These are phyloP conservation scores for Scleroderma citrinum DNA, from an alignment of 768 basidiomycete genomes.

Conservation along the genomic window DNA sequence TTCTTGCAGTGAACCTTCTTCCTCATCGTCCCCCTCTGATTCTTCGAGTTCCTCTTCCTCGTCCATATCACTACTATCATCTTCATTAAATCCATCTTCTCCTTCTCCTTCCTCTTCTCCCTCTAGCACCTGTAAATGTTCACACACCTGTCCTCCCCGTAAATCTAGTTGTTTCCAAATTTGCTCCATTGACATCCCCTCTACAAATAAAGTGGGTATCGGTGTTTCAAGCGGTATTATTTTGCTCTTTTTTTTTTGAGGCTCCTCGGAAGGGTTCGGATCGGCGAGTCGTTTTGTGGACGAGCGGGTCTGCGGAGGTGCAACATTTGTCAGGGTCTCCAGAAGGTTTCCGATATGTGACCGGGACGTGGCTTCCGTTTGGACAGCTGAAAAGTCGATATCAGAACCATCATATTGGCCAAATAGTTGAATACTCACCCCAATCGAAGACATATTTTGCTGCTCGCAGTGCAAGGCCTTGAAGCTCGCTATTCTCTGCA, in stretches of 20 bases:
- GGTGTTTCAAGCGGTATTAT: constrained; percentile 56
- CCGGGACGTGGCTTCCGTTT: constrained; percentile 59
- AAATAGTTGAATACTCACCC: no score
- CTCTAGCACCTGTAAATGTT: constrained; percentile 62
- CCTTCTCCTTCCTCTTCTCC: constrained; percentile 35
- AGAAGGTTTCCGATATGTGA: constrained; percentile 63
- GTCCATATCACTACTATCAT: constrained; percentile 7
- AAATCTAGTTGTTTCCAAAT: constrained; percentile 94
- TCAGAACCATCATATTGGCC: no score
- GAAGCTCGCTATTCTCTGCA: constrained; percentile 47
- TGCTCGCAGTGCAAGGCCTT: constrained; percentile 55
- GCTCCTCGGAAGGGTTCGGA: constrained; percentile 31
- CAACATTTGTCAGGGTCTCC: constrained; percentile 56
- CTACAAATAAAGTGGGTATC: constrained; percentile 63
- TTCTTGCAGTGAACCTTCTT: constrained; percentile 19
- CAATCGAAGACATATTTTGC: constrained; percentile 72
- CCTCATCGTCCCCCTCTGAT: constrained; percentile 25
- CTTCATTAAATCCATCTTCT: constrained; percentile 5
- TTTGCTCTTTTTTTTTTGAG: constrained; percentile 23
- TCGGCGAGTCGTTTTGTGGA: constrained; percentile 35
- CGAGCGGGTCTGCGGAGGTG: constrained; percentile 55
- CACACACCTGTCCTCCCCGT: constrained; percentile 61
- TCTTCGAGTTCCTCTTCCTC: constrained; percentile 27
- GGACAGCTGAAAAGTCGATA: constrained; percentile 50
- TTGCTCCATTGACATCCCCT: constrained; percentile 80